phyloP scores from a whole-genome alignment of 768 basidiomycete genomes.

The Chalciporus sphaerocephalus region DNA sequence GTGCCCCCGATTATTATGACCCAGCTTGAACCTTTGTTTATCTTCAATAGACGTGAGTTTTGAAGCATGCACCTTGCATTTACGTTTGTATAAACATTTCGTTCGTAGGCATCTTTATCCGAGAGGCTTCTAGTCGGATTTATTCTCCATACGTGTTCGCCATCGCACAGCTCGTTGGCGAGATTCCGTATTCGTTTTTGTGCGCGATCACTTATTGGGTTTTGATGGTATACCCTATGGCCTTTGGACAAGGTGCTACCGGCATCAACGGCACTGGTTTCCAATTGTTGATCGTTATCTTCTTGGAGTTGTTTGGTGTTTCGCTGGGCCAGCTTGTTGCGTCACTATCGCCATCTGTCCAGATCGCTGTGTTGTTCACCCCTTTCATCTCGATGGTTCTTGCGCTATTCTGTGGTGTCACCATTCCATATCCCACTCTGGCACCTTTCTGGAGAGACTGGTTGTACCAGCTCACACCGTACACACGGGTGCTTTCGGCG shows the following conservation, averaged over 20 bases:
- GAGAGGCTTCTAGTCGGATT: constrained; percentile 77
- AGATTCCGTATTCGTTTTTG: constrained; percentile 70
- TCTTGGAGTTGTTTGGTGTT: constrained; percentile 71
- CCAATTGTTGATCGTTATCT: constrained; percentile 63
- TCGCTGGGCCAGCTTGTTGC: constrained; percentile 72
- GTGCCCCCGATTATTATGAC: constrained; percentile 74
- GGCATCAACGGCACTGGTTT: constrained; percentile 65
- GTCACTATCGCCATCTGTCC: constrained; percentile 70
- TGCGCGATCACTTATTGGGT: constrained; percentile 76
- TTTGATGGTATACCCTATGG: constrained; percentile 68
- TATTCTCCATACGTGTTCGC: constrained; percentile 86
- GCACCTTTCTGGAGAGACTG: constrained; percentile 70
- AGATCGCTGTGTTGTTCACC: constrained; percentile 77
- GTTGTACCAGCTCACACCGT: constrained; percentile 71
- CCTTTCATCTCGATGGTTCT: constrained; percentile 67
- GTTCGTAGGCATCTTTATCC: constrained; percentile 35
- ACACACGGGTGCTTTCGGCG: constrained; percentile 64
- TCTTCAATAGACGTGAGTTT: constrained; percentile 53
- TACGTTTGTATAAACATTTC: not conserved
- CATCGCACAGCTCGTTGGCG: constrained; percentile 73
- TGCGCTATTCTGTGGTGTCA: constrained; percentile 75
- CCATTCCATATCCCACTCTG: constrained; percentile 63
- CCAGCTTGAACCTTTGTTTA: constrained; percentile 72
- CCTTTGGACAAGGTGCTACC: constrained; percentile 58
- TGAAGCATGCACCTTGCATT: constrained; percentile 28